Percentiles rank a stretch among this genome's conserved stretches.
phyloP scores from a whole-genome alignment of 2,329 filamentous ascomycete species.

The Canariomyces notabilis region DNA sequence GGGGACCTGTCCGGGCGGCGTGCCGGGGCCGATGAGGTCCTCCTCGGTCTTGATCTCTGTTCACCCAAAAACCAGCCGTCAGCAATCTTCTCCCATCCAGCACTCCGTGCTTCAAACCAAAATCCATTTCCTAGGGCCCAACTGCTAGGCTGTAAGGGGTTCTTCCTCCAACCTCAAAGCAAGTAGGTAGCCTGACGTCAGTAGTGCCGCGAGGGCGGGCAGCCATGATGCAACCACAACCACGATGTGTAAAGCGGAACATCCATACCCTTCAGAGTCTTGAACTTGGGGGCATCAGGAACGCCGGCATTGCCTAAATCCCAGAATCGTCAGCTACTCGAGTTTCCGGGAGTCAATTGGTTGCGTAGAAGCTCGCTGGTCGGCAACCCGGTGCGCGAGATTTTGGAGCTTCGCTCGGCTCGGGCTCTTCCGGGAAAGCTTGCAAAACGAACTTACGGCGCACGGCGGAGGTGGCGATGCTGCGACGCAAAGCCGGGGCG shows the following conservation, averaged over 20 bases:
- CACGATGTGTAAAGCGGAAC: slow-evolving; percentile 5
- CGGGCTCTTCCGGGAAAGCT: slow-evolving; percentile 12
- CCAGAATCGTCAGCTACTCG: slow-evolving; percentile 14
- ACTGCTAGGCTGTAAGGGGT: too few relatives aligned
- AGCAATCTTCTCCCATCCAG: slow-evolving; percentile 12
- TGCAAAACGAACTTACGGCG: slow-evolving; percentile 48
- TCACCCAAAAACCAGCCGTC: slow-evolving; percentile 22
- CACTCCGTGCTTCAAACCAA: not conserved
- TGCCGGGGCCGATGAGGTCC: slow-evolving; percentile 85
- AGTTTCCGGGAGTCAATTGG: slow-evolving; percentile 8
- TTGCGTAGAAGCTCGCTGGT: not conserved
- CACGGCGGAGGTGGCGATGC: slow-evolving; percentile 55
- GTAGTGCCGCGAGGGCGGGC: not conserved
- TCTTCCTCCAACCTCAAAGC: not conserved
- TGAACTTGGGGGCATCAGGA: slow-evolving; percentile 32
- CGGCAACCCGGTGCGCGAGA: slow-evolving; percentile 13
- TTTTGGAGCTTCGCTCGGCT: slow-evolving; percentile 15
- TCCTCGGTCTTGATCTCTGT: slow-evolving; percentile 75
- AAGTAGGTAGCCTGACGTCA: slow-evolving; percentile 20
- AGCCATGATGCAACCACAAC: slow-evolving; percentile 15
- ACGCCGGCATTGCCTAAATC: slow-evolving; percentile 34
- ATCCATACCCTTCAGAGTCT: slow-evolving; percentile 43
- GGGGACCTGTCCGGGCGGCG: slow-evolving; percentile 73
- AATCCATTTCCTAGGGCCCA: not conserved
- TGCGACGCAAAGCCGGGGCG: slow-evolving; percentile 50